phyloP scores from a whole-genome alignment of 2,329 filamentous ascomycete genomes.

The Myriosclerotinia curreyana region DNA sequence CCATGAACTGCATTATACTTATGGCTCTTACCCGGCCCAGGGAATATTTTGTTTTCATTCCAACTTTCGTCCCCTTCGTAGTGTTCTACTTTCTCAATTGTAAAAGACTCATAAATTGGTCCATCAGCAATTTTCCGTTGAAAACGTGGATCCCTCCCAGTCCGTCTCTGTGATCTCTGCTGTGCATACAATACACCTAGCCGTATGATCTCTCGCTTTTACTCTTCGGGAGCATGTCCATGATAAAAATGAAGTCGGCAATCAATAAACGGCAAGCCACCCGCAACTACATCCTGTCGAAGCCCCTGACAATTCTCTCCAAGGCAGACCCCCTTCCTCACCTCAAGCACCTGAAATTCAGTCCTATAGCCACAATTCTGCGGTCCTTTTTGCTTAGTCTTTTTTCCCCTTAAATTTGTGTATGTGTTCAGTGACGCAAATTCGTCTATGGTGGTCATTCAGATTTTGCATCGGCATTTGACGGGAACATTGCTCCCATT shows the following conservation, averaged over 20 bases:
- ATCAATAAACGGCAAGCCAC: background rate
- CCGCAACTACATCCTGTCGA: background rate
- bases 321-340: background rate
- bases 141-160: background rate
- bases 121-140: background rate
- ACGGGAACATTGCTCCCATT: background rate
- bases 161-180: background rate
- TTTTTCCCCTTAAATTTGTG: background rate
- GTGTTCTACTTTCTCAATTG: background rate
- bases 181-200: background rate
- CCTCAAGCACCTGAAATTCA: background rate
- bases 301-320: conserved; percentile 4
- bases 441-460: background rate
- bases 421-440: background rate
- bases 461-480: accelerated
- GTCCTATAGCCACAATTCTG: background rate
- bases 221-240: background rate
- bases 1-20: background rate
- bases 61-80: background rate
- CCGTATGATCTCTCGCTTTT: background rate
- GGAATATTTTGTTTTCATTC: background rate
- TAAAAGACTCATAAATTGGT: background rate
- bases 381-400: background rate
- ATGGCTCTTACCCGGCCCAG: background rate
- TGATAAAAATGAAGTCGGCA: background rate